Base-by-base conservation (phyloP, 331 rosid genomes). In the Acacia concinna region DNA sequence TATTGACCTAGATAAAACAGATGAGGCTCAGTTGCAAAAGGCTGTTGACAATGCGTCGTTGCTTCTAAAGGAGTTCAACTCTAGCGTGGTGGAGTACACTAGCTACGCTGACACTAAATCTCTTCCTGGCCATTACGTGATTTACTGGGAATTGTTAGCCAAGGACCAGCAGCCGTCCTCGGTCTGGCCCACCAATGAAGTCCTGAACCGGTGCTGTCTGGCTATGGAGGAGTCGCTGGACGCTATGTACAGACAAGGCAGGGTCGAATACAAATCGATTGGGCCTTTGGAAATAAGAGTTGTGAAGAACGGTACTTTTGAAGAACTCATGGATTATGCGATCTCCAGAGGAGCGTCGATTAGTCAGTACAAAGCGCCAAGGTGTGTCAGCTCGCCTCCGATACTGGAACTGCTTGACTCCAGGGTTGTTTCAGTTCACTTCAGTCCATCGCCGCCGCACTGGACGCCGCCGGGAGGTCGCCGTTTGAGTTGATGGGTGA, bases 251-350 rank as follows among this genome's bases (percentile, higher is more conserved):
- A 66, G 96, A 28, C 98, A 94, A 27, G 88, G 96, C 4, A 75
- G 98, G 38, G 97, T 89, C 0, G 77, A 90, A 0, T 95, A 90
- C 71, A 83, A 71, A 18, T 89, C 98, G 0, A 90, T 94, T 23
- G 98, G 98, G 8, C 91, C 98, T 1, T 79, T 94, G 18, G 97
- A 94, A 78, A 94, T 94, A 9, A 74, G 90, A 5, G 91, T 91
- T 15, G 94, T 94, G 51, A 90, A 86, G 69, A 91, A 63, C 4
- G 98, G 98, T 1, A 94, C 98, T 1, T 91, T 91, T 72, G 98
- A 94, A 74, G 98, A 94, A 83, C 82, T 94, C 2, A 94, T 94
- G 98, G 98, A 94, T 68, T 94, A 89, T 17, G 97, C 98, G 3
- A 94, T 94, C 30, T 90, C 97, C 0, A 83, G 94, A 5, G 98